Base-by-base conservation (phyloP, 176 grass and related monocot genomes). In the Bonia amplexicaulis region DNA sequence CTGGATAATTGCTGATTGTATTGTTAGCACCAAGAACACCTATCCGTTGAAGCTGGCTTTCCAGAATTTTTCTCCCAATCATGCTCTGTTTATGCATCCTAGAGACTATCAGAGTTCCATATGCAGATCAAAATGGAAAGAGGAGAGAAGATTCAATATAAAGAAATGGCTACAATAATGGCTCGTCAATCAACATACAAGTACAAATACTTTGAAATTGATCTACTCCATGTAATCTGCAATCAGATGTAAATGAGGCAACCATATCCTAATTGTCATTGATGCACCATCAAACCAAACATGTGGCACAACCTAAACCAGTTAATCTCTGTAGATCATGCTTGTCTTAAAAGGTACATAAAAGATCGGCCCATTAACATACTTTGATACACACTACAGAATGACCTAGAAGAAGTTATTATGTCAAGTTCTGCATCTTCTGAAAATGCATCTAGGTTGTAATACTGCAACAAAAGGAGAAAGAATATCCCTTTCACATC, bases 41-140 rank as follows among this genome's bases (percentile, higher is more conserved):
- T 27, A 97, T 77, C 66, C 46, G 54, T 68, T 78, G 90, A 70
- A 97, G 90, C 82, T 94, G 95, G 35, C 64, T 81, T 89, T 97
- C 95, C 15, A 97, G 78, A 73, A 88, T 84, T 79, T 92, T 97
- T 90, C 95, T 94, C 61, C 84, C 95, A 81, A 97, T 74, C 95
- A 97, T 97, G 87, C 48, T 97, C 95, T 97, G 81, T 71, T 59
- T 77, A 80, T 66, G 58, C 20, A 87, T 62, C 42, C 16, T 64
- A 60, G 13, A 80, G 71, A 78, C 51, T 75, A 44, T 85, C 14
- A 85, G 6, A 82, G 16, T 89, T 79, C 23, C 39, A 27, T 51
- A 81, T 31, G 15, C 60, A 78, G 17, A 10, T 31, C 15, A 71
- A 44, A 45, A 85, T 46, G 8, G 7, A 78, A 61, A 85, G 27